phyloP scores from a whole-genome alignment of 176 grass and related monocot genomes.

The Melocanna baccifera region DNA sequence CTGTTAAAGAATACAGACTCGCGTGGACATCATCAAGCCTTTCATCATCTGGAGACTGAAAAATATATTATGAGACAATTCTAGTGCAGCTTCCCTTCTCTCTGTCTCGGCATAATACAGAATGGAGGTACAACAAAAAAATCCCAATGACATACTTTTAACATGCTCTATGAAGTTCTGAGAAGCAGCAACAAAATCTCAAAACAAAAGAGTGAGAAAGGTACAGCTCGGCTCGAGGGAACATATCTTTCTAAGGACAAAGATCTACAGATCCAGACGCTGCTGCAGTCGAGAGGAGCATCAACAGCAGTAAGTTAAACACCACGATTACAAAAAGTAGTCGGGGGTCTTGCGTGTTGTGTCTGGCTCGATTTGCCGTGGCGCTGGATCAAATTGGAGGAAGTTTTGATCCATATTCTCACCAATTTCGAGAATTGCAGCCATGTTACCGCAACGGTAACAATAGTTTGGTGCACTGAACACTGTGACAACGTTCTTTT shows the following conservation, averaged over 20 bases:
- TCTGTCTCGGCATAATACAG: constrained; percentile 43
- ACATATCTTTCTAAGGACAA: constrained; percentile 39
- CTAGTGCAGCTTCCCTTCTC: constrained; percentile 44
- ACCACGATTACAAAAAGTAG: constrained; percentile 59
- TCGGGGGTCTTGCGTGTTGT: constrained; percentile 69
- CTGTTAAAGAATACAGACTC: neutral
- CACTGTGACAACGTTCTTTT: constrained; percentile 69
- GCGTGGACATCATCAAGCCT: neutral
- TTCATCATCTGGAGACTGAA: neutral
- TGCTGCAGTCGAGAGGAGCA: neutral
- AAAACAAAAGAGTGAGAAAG: constrained; percentile 46
- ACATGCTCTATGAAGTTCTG: constrained; percentile 49
- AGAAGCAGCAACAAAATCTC: constrained; percentile 61
- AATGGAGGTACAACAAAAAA: constrained; percentile 36
- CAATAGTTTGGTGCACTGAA: constrained; percentile 82
- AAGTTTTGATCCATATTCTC: constrained; percentile 81
- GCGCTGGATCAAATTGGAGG: constrained; percentile 70
- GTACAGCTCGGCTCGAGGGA: constrained; percentile 35
- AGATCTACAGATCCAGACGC: constrained; percentile 43
- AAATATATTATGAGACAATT: constrained; percentile 24
- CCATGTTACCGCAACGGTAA: constrained; percentile 72
- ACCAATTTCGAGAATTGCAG: constrained; percentile 67
- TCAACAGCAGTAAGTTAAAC: neutral
- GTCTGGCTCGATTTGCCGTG: constrained; percentile 58
- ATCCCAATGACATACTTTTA: constrained; percentile 33